phyloP scores from a whole-genome alignment of 805 yeast species.

The Zygotorulaspora sp. region DNA sequence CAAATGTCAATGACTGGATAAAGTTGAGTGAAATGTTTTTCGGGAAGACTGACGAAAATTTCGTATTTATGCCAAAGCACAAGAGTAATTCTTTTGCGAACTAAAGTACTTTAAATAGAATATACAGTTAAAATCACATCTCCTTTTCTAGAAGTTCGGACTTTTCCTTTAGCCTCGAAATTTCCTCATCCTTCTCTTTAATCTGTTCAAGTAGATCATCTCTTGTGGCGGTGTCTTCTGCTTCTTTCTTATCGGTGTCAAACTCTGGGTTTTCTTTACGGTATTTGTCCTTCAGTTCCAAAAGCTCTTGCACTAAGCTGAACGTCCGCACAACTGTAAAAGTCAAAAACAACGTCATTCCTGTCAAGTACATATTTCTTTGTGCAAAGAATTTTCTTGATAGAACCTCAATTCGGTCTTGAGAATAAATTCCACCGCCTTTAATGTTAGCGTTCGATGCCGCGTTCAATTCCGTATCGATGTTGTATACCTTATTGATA shows the following conservation, averaged over 20 bases:
- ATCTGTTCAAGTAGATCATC: slow-evolving; percentile 47
- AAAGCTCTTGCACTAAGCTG: slow-evolving; percentile 67
- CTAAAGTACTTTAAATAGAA: no score
- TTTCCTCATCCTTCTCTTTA: slow-evolving; percentile 57
- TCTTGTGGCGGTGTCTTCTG: slow-evolving; percentile 13
- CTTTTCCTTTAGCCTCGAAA: slow-evolving; percentile 66
- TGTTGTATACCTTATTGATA: slow-evolving; percentile 72
- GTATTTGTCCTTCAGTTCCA: slow-evolving; percentile 58
- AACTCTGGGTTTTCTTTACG: slow-evolving; percentile 18
- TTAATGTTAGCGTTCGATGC: slow-evolving; percentile 23
- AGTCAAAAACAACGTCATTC: slow-evolving; percentile 88
- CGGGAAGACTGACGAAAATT: slow-evolving; percentile 74
- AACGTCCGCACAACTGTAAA: slow-evolving; percentile 82
- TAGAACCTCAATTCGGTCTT: slow-evolving; percentile 75
- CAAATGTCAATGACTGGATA: slow-evolving; percentile 91
- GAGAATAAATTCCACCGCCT: slow-evolving; percentile 35
- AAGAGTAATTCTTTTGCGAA: slow-evolving; percentile 72
- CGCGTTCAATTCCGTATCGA: slow-evolving; percentile 53
- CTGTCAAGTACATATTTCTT: slow-evolving; percentile 93
- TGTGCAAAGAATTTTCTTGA: slow-evolving; percentile 94
- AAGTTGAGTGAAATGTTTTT: slow-evolving; percentile 91
- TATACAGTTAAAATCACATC: slow-evolving; percentile 26
- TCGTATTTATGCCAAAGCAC: slow-evolving; percentile 87
- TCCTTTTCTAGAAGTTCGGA: slow-evolving; percentile 66
- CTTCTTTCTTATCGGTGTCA: slow-evolving; percentile 13